These are phyloP conservation scores for Coemansia sp. DNA, from an alignment of 192 early-diverging fungal species.

Conservation along the genomic window DNA sequence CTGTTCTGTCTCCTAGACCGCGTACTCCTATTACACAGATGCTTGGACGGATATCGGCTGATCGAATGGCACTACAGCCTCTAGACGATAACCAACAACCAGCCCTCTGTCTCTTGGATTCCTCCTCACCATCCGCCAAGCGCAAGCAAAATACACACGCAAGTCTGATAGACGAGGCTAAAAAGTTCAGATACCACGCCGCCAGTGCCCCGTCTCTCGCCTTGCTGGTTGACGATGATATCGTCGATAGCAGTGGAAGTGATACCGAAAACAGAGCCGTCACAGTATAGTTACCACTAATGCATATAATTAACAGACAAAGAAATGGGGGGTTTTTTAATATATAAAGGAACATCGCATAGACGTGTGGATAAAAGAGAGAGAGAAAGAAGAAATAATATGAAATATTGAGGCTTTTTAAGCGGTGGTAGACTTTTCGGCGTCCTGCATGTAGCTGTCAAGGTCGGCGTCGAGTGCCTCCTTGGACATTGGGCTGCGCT, in stretches of 20 bases:
- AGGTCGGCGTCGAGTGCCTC: slow-evolving; percentile 54
- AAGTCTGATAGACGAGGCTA: neutral
- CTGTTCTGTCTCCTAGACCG: too few relatives aligned
- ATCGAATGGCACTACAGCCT: neutral
- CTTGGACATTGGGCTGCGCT: slow-evolving; percentile 25
- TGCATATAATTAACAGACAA: slow-evolving; percentile 8
- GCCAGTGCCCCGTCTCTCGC: neutral
- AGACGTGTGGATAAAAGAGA: neutral
- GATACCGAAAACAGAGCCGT: slow-evolving; percentile 36
- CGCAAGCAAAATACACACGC: neutral
- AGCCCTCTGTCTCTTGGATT: neutral
- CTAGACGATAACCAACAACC: neutral
- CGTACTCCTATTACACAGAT: neutral
- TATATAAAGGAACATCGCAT: neutral
- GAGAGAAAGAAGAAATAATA: too few relatives aligned
- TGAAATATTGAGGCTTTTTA: slow-evolving; percentile 13
- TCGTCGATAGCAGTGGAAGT: slow-evolving; percentile 47
- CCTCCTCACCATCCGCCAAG: slow-evolving; percentile 7
- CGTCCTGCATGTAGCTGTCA: slow-evolving; percentile 54
- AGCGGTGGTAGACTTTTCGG: slow-evolving; percentile 25
- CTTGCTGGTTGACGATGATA: slow-evolving; percentile 33
- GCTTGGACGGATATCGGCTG: neutral
- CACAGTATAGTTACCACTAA: slow-evolving; percentile 5
- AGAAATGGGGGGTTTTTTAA: slow-evolving; percentile 7
- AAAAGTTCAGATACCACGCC: neutral